Conservation (phyloP, 2,329 filamentous ascomycete species). For the Aspergillus sp. region DNA sequence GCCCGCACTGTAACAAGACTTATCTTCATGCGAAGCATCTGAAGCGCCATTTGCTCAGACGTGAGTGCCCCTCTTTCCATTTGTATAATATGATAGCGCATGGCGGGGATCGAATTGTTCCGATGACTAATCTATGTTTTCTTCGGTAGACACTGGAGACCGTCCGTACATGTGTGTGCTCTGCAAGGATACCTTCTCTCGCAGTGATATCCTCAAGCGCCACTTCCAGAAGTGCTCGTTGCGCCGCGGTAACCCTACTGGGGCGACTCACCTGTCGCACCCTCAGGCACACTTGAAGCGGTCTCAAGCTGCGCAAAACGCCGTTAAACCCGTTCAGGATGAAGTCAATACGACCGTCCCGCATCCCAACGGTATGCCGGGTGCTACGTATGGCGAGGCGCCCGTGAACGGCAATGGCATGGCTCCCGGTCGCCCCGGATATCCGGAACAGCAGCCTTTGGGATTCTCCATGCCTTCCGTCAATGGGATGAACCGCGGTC, state of each 20-base stretch:
- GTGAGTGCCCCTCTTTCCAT: conserved; percentile 62
- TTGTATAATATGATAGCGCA: background rate
- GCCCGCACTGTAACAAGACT: conserved; percentile 96
- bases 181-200: conserved; percentile 96
- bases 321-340: conserved; percentile 46
- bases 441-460: conserved; percentile 46
- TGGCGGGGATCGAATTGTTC: conserved; percentile 1
- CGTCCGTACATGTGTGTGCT: conserved; percentile 97
- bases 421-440: conserved; percentile 41
- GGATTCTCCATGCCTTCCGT: conserved; percentile 46
- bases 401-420: conserved; percentile 46
- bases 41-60: conserved; percentile 92
- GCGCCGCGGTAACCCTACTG: conserved; percentile 90
- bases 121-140: conserved; percentile 26
- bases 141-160: conserved; percentile 80
- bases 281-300: conserved; percentile 88
- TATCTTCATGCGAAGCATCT: conserved; percentile 97
- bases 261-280: conserved; percentile 91
- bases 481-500: conserved; percentile 46
- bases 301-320: conserved; percentile 50
- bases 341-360: conserved; percentile 49
- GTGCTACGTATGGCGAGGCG: conserved; percentile 46
- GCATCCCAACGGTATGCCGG: conserved; percentile 47
- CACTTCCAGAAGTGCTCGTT: conserved; percentile 99
- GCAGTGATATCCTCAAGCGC: conserved; percentile 96